Conservation (phyloP, 2,329 filamentous ascomycete species). For the Amauroascus verrucosus region DNA sequence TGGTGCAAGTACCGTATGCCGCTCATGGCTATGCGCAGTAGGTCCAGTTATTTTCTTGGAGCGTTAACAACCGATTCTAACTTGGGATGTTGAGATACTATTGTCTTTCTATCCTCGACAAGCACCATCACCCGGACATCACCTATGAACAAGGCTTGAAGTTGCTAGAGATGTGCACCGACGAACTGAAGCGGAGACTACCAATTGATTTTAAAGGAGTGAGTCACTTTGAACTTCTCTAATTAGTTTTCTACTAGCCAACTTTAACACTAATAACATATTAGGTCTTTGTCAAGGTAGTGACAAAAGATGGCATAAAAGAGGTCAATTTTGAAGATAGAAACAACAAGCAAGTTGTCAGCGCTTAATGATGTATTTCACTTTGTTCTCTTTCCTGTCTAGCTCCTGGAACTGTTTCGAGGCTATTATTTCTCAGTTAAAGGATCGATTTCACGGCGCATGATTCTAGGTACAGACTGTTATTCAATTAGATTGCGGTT, state of each 20-base stretch:
- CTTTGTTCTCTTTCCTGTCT: constrained; percentile 22
- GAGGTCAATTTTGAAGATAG: constrained; percentile 63
- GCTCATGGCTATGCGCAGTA: constrained; percentile 97
- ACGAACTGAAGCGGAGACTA: constrained; percentile 92
- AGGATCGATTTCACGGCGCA: neutral
- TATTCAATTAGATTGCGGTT: neutral
- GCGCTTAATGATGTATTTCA: constrained; percentile 31
- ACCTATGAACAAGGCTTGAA: constrained; percentile 79
- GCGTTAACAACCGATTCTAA: neutral
- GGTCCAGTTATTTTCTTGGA: constrained; percentile 25
- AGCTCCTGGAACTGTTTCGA: constrained; percentile 13
- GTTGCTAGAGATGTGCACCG: constrained; percentile 86
- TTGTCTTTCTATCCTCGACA: constrained; percentile 93
- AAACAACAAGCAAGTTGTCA: constrained; percentile 54
- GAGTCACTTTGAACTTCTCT: constrained; percentile 24
- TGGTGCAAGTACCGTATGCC: constrained; percentile 83
- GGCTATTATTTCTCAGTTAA: constrained; percentile 17
- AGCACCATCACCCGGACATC: constrained; percentile 96
- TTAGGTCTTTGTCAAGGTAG: constrained; percentile 62
- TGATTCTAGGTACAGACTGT: neutral
- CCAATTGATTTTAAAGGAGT: constrained; percentile 99
- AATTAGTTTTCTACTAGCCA: constrained; percentile 1
- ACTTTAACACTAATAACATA: constrained; percentile 22
- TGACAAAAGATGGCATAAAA: constrained; percentile 85
- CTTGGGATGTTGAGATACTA: constrained; percentile 60